These are phyloP conservation scores for Trifolium subterraneum DNA, from an alignment of 306 rosid genomes.

Conservation along the genomic window DNA sequence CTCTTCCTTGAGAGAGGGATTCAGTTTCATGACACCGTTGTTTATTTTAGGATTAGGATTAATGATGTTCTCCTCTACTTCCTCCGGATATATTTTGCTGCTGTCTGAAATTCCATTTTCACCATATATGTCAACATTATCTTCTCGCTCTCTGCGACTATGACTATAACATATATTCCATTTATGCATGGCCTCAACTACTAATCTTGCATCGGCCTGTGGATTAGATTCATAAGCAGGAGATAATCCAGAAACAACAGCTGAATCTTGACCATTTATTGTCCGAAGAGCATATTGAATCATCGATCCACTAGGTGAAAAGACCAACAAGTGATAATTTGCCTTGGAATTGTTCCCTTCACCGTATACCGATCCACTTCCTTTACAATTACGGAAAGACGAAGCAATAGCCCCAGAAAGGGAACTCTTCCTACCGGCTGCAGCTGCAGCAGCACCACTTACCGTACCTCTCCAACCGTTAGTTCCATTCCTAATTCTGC, in stretches of 20 bases:
- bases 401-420: constrained; percentile 87
- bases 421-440: constrained; percentile 70
- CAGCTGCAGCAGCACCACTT: constrained; percentile 96
- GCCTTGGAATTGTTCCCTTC: constrained; percentile 63
- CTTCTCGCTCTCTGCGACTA: constrained; percentile 70
- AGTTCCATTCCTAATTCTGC: constrained; percentile 81
- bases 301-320: constrained; percentile 87
- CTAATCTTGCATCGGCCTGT: constrained; percentile 70
- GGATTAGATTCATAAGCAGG: constrained; percentile 59
- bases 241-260: constrained; percentile 53
- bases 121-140: constrained; percentile 84
- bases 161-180: constrained; percentile 92
- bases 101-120: constrained; percentile 72
- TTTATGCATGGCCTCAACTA: constrained; percentile 84
- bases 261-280: constrained; percentile 54
- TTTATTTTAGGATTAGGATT: constrained; percentile 60
- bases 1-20: constrained; percentile 59
- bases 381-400: constrained; percentile 67
- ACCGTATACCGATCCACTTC: constrained; percentile 48
- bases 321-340: constrained; percentile 75
- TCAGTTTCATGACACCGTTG: constrained; percentile 51
- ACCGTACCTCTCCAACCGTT: constrained; percentile 92
- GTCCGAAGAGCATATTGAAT: constrained; percentile 71
- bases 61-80: constrained; percentile 51
- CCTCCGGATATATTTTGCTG: constrained; percentile 70